Percentiles rank a stretch among this genome's conserved stretches.
These are phyloP conservation scores for Salvia miltiorrhiza DNA, from an alignment of 257 asterid genomes.

Conservation along the genomic window DNA sequence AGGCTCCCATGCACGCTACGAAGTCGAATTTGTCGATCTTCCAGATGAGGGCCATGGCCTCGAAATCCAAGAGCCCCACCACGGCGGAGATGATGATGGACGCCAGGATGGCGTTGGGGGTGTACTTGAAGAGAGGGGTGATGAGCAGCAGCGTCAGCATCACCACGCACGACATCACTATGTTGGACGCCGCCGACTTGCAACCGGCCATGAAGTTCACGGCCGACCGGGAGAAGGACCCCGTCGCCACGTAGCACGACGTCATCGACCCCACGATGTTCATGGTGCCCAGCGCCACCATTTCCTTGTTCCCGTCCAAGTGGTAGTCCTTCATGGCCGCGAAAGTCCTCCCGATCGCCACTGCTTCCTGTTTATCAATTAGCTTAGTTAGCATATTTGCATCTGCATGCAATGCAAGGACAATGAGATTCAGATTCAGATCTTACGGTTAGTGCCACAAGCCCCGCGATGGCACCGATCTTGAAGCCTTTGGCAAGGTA, in stretches of 20 bases:
- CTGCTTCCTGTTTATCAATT: slow-evolving; percentile 63
- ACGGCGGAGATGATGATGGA: slow-evolving; percentile 1
- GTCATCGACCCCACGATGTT: slow-evolving; percentile 88
- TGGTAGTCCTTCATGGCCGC: slow-evolving; percentile 93
- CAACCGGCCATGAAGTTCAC: slow-evolving; percentile 95
- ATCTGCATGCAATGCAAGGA: too few species aligned
- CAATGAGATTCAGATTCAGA: background rate
- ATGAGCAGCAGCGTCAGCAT: background rate
- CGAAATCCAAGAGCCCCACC: background rate
- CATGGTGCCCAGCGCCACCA: slow-evolving; percentile 97
- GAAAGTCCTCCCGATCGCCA: slow-evolving; percentile 89
- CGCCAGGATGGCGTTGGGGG: background rate
- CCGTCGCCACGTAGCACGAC: slow-evolving; percentile 90
- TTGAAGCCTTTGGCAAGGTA: slow-evolving; percentile 63
- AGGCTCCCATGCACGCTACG: background rate
- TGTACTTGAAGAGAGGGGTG: slow-evolving; percentile 4
- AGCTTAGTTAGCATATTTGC: too few species aligned
- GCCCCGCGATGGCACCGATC: slow-evolving; percentile 78
- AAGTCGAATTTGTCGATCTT: background rate
- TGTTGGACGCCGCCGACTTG: slow-evolving; percentile 6
- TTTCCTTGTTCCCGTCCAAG: slow-evolving; percentile 86
- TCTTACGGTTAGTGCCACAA: slow-evolving; percentile 77
- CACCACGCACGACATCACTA: background rate
- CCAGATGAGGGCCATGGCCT: background rate
- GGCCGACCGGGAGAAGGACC: slow-evolving; percentile 89